phyloP scores from a whole-genome alignment of 1,284 basidiomycete genomes.

The Pseudozyma pruni region DNA sequence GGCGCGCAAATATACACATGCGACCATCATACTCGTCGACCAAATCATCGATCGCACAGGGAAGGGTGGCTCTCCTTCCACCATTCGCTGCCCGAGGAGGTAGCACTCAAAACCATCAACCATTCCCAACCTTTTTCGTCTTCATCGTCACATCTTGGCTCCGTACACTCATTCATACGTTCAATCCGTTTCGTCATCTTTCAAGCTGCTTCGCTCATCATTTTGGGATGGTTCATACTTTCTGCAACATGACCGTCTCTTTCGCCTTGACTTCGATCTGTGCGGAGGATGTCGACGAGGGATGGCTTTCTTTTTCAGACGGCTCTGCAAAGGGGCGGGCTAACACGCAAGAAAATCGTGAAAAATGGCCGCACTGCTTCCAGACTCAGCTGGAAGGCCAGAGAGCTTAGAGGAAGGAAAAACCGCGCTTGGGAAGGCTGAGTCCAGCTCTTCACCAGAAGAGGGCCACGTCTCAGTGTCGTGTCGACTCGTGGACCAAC shows the following conservation, averaged over 20 bases:
- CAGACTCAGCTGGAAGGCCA: constrained; percentile 33
- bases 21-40: constrained; percentile 6
- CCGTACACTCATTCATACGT: constrained; percentile 2
- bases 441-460: neutral
- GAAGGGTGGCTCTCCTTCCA: neutral
- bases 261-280: too few relatives aligned
- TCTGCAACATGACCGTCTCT: too few relatives aligned
- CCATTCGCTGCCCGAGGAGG: neutral
- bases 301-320: too few relatives aligned
- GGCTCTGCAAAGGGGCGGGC: neutral
- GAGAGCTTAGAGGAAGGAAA: constrained; percentile 37
- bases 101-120: neutral
- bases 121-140: neutral
- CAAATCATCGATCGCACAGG: too few relatives aligned
- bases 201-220: neutral
- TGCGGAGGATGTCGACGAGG: neutral
- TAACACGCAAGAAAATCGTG: too few relatives aligned
- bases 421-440: neutral
- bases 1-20: neutral
- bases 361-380: constrained; percentile 2
- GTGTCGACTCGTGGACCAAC: neutral
- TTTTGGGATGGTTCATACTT: neutral
- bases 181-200: neutral
- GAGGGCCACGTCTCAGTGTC: constrained; percentile 10
- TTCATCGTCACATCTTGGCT: constrained; percentile 2